phyloP scores from a whole-genome alignment of 2,329 filamentous ascomycete species.

The Verticillium klebahnii region DNA sequence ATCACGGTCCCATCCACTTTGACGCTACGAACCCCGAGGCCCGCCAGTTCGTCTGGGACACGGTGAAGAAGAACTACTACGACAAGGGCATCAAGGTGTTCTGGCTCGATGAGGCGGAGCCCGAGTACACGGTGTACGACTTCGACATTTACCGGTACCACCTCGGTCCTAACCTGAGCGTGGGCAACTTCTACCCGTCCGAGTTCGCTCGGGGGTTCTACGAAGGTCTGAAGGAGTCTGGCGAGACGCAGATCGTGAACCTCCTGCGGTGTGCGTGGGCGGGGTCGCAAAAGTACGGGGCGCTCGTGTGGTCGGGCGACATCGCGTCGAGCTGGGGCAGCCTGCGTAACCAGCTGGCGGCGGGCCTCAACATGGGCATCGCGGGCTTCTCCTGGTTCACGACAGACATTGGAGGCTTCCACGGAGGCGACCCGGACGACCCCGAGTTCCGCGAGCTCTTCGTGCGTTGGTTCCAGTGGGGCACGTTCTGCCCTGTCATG shows the following conservation, averaged over 20 bases:
- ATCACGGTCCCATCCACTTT: slow-evolving; percentile 55
- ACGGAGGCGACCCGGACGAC: slow-evolving; percentile 56
- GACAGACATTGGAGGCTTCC: slow-evolving; percentile 67
- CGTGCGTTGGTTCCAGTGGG: slow-evolving; percentile 67
- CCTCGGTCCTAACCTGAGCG: slow-evolving; percentile 25
- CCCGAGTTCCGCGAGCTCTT: slow-evolving; percentile 57
- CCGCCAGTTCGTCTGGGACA: slow-evolving; percentile 54
- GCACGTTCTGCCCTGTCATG: slow-evolving; percentile 63
- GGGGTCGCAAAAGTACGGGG: slow-evolving; percentile 57
- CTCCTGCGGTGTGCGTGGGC: slow-evolving; percentile 45
- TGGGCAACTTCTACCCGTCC: slow-evolving; percentile 57
- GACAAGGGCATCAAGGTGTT: slow-evolving; percentile 58
- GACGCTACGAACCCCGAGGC: slow-evolving; percentile 60
- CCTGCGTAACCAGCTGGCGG: slow-evolving; percentile 55
- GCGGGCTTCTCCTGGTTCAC: slow-evolving; percentile 65
- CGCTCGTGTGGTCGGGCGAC: slow-evolving; percentile 64
- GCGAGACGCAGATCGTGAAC: slow-evolving; percentile 55
- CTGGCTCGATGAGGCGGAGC: slow-evolving; percentile 67
- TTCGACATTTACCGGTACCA: slow-evolving; percentile 65
- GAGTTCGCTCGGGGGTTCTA: slow-evolving; percentile 57
- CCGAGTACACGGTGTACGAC: slow-evolving; percentile 60
- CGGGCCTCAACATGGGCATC: slow-evolving; percentile 62
- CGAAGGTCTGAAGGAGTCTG: slow-evolving; percentile 48
- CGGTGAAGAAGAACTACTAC: slow-evolving; percentile 56
- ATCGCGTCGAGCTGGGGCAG: slow-evolving; percentile 60